Percentiles rank a stretch among this genome's conserved stretches.
phyloP scores from a whole-genome alignment of 495 filamentous ascomycete genomes.

The Hypoxylon trugodes region DNA sequence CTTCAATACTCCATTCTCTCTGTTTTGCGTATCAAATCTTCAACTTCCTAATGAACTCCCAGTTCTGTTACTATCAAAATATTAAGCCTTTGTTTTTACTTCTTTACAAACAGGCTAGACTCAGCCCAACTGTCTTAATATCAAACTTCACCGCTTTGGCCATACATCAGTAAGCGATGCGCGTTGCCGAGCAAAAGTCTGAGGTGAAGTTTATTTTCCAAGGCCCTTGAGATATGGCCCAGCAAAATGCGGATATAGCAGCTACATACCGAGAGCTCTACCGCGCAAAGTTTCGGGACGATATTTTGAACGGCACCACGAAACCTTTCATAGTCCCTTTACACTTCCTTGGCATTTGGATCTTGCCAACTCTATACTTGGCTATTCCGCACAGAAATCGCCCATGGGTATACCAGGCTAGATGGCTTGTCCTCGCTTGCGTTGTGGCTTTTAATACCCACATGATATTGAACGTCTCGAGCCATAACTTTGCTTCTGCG shows the following conservation, averaged over 20 bases:
- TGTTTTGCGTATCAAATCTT: not conserved
- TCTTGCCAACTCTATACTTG: conserved; percentile 65
- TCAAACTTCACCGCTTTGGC: not conserved
- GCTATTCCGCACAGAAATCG: conserved; percentile 64
- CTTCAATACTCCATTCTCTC: not conserved
- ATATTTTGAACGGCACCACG: conserved; percentile 48
- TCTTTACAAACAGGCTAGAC: not conserved
- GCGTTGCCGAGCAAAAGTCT: not conserved
- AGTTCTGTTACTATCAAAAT: too few species aligned
- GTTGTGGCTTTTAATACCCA: conserved; percentile 49
- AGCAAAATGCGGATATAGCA: conserved; percentile 27
- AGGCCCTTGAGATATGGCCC: conserved; percentile 18
- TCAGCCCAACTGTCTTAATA: not conserved
- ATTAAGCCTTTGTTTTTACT: not conserved
- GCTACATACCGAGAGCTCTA: conserved; percentile 37
- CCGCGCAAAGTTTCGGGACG: conserved; percentile 32
- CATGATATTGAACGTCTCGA: conserved; percentile 60
- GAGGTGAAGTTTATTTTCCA: conserved; percentile 1
- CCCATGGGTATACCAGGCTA: conserved; percentile 54
- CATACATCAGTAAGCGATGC: not conserved
- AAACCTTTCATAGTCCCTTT: conserved; percentile 66
- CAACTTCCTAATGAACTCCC: not conserved
- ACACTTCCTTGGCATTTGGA: conserved; percentile 54
- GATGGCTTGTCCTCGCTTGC: conserved; percentile 62
- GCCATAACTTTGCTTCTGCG: conserved; percentile 65